Base-by-base conservation (phyloP, 2,329 filamentous ascomycete genomes). In the Hawksworthiomyces lignivorus region DNA sequence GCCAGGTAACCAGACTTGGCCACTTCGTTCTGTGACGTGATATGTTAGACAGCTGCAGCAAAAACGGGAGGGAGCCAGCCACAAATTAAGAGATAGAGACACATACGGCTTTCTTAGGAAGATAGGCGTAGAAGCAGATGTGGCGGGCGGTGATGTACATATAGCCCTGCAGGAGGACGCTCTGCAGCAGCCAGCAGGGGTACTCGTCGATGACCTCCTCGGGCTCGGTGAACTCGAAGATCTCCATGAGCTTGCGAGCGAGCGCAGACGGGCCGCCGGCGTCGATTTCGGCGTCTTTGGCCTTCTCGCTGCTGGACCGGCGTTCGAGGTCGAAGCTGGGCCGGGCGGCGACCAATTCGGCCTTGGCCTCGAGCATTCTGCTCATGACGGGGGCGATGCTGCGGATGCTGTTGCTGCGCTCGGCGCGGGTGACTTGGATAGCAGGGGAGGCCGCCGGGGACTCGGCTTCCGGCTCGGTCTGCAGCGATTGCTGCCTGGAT, bases 71-170 rank as follows among this genome's bases (percentile, higher is more conserved):
- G 11, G n/a, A n/a, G n/a, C n/a, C n/a, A n/a, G n/a, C n/a, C n/a
- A n/a, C n/a, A n/a, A n/a, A n/a, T n/a, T n/a, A n/a, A n/a, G n/a
- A n/a, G n/a, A n/a, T n/a, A 34, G n/a, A 15, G 21, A 41, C 7
- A 17, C 80, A 62, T 69, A 85, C 84, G 39, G 84, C 79, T 70
- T 92, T 95, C 69, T 89, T 94, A 7, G 88, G 88, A n/a, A 97
- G 73, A 58, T 96, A 96, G 29, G 92, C 88, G 58, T 96, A 97
- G 61, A 97, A 98, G 64, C 89, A 96, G 47, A 97, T 84, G 58
- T 98, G 92, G 53, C 82, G 84, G 47, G 84, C 73, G 0, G 92
- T 97, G 56, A 98, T 86, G 64, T 97, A 97, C 74, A 98, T 82
- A 59, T 92, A 96, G 6, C 92, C 92, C 58, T 96, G 88, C 8